phyloP scores from a whole-genome alignment of 768 basidiomycete species.

The Phlegmacium glaucopus region DNA sequence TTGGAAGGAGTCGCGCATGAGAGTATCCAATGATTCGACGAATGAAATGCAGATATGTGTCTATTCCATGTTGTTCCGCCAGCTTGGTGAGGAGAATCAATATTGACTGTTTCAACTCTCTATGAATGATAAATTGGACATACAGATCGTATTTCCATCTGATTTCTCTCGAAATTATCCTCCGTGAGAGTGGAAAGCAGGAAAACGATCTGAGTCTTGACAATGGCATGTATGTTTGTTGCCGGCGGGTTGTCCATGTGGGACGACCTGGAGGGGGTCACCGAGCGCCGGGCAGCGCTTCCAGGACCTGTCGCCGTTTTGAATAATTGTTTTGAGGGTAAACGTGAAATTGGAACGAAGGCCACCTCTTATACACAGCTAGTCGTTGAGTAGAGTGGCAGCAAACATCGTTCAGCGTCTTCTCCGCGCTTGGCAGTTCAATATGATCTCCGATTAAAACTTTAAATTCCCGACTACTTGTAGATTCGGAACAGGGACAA shows the following conservation, averaged over 20 bases:
- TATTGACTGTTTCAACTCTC: slow-evolving; percentile 4
- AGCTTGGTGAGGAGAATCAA: slow-evolving; percentile 50
- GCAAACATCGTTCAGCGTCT: slow-evolving; percentile 21
- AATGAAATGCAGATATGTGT: slow-evolving; percentile 97
- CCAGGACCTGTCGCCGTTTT: slow-evolving; percentile 75
- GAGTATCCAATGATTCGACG: slow-evolving; percentile 92
- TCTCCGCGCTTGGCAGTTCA: slow-evolving; percentile 18
- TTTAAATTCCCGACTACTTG: slow-evolving; percentile 28
- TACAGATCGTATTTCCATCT: slow-evolving; percentile 92
- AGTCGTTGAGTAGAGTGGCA: slow-evolving; percentile 40
- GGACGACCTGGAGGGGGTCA: slow-evolving; percentile 78
- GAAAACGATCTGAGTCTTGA: slow-evolving; percentile 97
- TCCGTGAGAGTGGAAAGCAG: slow-evolving; percentile 93
- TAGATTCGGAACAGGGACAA: slow-evolving; percentile 38
- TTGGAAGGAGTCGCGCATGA: slow-evolving; percentile 61
- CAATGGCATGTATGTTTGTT: slow-evolving; percentile 87
- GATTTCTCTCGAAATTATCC: slow-evolving; percentile 94
- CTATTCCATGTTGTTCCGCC: slow-evolving; percentile 94
- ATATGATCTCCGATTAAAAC: slow-evolving; percentile 30
- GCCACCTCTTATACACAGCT: slow-evolving; percentile 41
- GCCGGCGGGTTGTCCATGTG: slow-evolving; percentile 85
- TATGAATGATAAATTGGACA: slow-evolving; percentile 30
- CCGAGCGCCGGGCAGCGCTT: slow-evolving; percentile 67
- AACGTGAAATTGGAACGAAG: slow-evolving; percentile 34
- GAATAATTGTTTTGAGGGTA: slow-evolving; percentile 39